phyloP scores from a whole-genome alignment of 179 eudicot species.

The Heliamphora pulchella region DNA sequence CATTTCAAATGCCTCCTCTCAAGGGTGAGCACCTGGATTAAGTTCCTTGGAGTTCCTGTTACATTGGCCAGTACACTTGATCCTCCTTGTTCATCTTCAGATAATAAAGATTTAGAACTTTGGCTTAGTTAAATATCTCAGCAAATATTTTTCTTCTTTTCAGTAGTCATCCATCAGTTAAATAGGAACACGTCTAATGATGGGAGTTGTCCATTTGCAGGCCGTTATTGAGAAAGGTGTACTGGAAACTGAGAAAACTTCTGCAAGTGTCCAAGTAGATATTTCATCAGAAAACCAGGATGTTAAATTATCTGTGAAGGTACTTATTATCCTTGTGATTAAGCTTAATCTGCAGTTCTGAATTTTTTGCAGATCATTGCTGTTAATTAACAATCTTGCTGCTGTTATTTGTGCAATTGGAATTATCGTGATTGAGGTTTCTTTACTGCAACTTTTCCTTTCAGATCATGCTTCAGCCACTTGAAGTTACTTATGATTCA shows the following conservation, averaged over 20 bases:
- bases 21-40: conserved; percentile 48
- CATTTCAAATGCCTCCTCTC: conserved; percentile 60
- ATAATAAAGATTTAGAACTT: background rate
- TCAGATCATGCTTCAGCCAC: conserved; percentile 62
- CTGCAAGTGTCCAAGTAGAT: conserved; percentile 49
- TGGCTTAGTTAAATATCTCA: no score
- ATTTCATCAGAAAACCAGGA: conserved; percentile 35
- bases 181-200: background rate
- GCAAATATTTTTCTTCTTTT: background rate
- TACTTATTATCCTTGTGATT: conserved; percentile 15
- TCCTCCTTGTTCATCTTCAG: conserved; percentile 4
- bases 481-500: conserved; percentile 51
- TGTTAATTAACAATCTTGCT: background rate
- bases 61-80: background rate
- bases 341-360: background rate
- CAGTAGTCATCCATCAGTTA: background rate
- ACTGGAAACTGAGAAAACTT: conserved; percentile 29
- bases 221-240: conserved; percentile 21
- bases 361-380: background rate
- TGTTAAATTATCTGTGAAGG: conserved; percentile 48
- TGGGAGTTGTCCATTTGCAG: conserved; percentile 27
- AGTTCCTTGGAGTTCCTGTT: background rate
- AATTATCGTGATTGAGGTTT: conserved; percentile 1
- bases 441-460: conserved; percentile 8
- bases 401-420: background rate